phyloP scores from a whole-genome alignment of 495 filamentous ascomycete genomes.

The Aspergillus cristatus region DNA sequence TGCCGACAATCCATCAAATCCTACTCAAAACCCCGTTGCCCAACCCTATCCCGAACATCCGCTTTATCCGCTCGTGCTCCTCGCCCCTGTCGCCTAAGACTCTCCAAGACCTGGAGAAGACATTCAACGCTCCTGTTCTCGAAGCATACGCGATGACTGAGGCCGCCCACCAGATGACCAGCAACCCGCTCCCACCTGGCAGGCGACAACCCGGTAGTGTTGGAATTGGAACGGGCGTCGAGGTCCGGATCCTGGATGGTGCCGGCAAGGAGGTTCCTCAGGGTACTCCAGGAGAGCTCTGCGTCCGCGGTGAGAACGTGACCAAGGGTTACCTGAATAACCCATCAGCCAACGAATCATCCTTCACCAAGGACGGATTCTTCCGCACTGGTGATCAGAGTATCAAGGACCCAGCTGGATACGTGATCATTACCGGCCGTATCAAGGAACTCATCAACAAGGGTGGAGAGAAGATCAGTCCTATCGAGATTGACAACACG shows the following conservation, averaged over 20 bases:
- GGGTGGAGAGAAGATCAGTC: conserved; percentile 74
- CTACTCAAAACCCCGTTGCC: conserved; percentile 62
- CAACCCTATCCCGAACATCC: conserved; percentile 55
- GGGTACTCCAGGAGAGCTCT: conserved; percentile 67
- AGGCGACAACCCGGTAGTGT: conserved; percentile 71
- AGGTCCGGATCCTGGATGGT: conserved; percentile 64
- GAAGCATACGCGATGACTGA: conserved; percentile 93
- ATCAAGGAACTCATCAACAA: conserved; percentile 85
- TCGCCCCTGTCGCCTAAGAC: conserved; percentile 68
- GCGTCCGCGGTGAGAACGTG: conserved; percentile 68
- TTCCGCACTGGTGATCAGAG: conserved; percentile 85
- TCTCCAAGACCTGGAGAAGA: conserved; percentile 63
- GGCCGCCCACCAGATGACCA: conserved; percentile 83
- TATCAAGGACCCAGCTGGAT: conserved; percentile 61
- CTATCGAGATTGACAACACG: conserved; percentile 77
- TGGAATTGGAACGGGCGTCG: conserved; percentile 71
- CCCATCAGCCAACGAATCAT: conserved; percentile 54
- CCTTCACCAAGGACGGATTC: conserved; percentile 61
- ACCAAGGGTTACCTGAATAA: conserved; percentile 81
- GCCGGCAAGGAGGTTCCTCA: conserved; percentile 51
- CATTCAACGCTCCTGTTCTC: conserved; percentile 67
- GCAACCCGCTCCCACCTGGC: conserved; percentile 67
- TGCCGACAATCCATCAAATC: conserved; percentile 85
- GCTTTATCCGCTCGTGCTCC: conserved; percentile 82
- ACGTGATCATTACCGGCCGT: conserved; percentile 66